These are phyloP conservation scores for Grifola frondosa DNA, from an alignment of 1,284 basidiomycete genomes.

Conservation along the genomic window DNA sequence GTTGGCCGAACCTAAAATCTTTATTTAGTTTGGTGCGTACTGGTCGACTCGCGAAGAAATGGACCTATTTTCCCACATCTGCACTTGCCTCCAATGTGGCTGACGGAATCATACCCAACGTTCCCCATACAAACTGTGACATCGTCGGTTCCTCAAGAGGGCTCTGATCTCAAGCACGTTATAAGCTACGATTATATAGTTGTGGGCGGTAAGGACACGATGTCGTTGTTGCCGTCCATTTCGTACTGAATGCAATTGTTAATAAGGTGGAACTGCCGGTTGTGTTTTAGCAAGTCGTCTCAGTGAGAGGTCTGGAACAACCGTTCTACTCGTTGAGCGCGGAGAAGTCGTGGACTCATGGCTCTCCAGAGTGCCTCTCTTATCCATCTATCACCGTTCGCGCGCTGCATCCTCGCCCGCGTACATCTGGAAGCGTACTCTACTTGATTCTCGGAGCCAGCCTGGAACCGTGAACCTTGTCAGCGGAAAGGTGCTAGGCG, in stretches of 20 bases:
- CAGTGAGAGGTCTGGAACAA: slow-evolving; percentile 23
- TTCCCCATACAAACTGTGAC: no score
- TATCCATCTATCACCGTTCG: slow-evolving; percentile 31
- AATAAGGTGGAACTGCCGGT: slow-evolving; percentile 35
- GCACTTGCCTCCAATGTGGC: no score
- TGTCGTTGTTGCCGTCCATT: neutral
- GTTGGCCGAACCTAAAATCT: no score
- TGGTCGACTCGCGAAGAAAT: no score
- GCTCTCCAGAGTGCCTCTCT: slow-evolving; percentile 34
- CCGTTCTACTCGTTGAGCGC: slow-evolving; percentile 35
- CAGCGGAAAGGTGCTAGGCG: slow-evolving; percentile 42
- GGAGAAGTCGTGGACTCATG: slow-evolving; percentile 35
- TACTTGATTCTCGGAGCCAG: slow-evolving; percentile 23
- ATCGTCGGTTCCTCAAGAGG: no score
- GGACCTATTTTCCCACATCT: no score
- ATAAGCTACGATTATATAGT: slow-evolving; percentile 28
- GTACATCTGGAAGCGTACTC: slow-evolving; percentile 24
- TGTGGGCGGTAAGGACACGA: slow-evolving; percentile 15
- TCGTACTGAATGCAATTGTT: no score
- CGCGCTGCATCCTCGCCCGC: slow-evolving; percentile 16
- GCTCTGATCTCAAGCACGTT: no score
- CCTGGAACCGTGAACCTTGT: slow-evolving; percentile 31
- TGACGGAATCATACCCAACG: no score
- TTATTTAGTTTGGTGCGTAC: no score
- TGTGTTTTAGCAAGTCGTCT: slow-evolving; percentile 37